phyloP scores from a whole-genome alignment of 2,329 filamentous ascomycete species.

The Trichoderma hamatum region DNA sequence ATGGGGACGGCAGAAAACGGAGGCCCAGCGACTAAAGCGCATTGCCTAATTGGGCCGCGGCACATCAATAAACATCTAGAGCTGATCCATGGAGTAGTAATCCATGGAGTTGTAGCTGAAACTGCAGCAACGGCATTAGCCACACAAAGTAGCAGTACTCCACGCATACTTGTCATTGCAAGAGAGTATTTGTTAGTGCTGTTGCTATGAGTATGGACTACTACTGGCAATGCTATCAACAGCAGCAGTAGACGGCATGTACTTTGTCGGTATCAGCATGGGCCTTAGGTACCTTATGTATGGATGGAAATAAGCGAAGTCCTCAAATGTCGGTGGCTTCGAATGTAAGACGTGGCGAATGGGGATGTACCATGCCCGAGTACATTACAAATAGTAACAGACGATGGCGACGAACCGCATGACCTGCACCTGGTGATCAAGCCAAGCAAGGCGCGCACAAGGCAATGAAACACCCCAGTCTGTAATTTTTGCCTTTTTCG shows the following conservation, averaged over 20 bases:
- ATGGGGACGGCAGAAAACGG: background rate
- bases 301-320: conserved; percentile 13
- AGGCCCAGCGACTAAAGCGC: conserved; percentile 1
- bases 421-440: conserved; percentile 18
- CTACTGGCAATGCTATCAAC: background rate
- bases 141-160: background rate
- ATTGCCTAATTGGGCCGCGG: conserved; percentile 17
- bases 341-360: conserved; percentile 16
- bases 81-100: conserved; percentile 20
- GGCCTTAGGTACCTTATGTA: background rate
- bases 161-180: background rate
- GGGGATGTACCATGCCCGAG: background rate
- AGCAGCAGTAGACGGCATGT: background rate
- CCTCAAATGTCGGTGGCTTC: background rate
- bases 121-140: conserved; percentile 4
- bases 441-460: conserved; percentile 8
- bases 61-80: conserved; percentile 21
- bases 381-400: conserved; percentile 5
- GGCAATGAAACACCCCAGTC: background rate
- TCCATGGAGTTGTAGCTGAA: no score
- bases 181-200: background rate
- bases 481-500: background rate
- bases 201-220: no score
- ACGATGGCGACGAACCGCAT: conserved; percentile 17
- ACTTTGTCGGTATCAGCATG: background rate